Evolutionary conservation across 805 yeast species (phyloP).

Genomic region (Kuraishia ogatae): DNA sequence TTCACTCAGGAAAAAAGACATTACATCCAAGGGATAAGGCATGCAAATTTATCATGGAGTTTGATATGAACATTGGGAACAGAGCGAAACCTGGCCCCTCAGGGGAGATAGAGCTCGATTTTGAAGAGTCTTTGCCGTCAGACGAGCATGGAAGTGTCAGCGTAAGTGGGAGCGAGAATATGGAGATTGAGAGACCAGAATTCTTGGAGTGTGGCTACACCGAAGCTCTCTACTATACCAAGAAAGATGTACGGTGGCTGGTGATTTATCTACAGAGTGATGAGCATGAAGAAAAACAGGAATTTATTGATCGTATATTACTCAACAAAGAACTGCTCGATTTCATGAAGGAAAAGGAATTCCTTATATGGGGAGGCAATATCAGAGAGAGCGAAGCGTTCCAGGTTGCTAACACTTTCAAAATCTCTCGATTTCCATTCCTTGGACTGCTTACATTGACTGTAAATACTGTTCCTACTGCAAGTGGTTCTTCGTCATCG

Average conservation of each 20-base stretch:
- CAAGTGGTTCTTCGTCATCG: conserved; percentile 44
- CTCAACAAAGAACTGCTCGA: conserved; percentile 40
- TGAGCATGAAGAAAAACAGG: conserved; percentile 52
- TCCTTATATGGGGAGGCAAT: conserved; percentile 84
- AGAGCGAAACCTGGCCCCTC: conserved; percentile 6
- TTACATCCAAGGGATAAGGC: conserved; percentile 23
- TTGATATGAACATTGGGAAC: conserved; percentile 17
- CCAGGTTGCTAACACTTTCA: conserved; percentile 70
- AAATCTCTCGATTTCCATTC: conserved; percentile 73
- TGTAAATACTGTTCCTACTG: conserved; percentile 42
- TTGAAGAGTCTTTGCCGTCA: neutral
- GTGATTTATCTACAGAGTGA: conserved; percentile 67
- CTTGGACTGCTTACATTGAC: conserved; percentile 69
- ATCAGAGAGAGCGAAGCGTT: conserved; percentile 74
- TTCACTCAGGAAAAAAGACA: neutral
- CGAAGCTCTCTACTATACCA: conserved; percentile 65
- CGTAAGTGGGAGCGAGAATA: neutral
- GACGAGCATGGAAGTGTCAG: neutral
- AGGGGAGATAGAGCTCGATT: neutral
- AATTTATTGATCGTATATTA: conserved; percentile 46
- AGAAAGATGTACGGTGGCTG: conserved; percentile 62
- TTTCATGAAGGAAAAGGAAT: conserved; percentile 38
- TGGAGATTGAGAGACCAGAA: conserved; percentile 19
- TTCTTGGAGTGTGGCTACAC: conserved; percentile 74
- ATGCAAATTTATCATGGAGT: conserved; percentile 20